Conservation (phyloP, 2,329 filamentous ascomycete species). For the Apiospora hydei region DNA sequence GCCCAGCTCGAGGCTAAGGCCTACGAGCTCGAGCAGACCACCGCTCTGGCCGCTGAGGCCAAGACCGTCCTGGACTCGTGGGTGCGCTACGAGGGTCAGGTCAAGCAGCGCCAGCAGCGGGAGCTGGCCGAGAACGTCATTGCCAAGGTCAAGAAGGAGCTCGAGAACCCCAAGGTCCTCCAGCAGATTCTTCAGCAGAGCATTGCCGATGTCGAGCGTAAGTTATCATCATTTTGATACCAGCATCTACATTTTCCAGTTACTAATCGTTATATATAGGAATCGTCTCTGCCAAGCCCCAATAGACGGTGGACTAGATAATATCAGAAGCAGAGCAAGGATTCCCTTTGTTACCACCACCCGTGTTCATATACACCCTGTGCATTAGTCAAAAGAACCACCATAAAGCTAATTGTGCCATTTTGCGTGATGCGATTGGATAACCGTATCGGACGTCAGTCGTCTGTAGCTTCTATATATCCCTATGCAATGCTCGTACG, state of each 20-base stretch:
- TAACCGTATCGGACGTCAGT: not conserved
- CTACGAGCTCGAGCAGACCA: constrained; percentile 97
- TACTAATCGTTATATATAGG: constrained; percentile 46
- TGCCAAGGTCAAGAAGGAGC: constrained; percentile 97
- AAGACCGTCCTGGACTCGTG: constrained; percentile 97
- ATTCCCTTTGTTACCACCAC: constrained; percentile 60
- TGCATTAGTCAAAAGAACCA: constrained; percentile 63
- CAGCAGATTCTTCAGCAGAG: constrained; percentile 99
- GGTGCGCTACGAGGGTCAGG: constrained; percentile 98
- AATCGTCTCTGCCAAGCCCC: constrained; percentile 68
- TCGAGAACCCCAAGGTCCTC: constrained; percentile 95
- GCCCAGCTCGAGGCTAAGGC: constrained; percentile 94
- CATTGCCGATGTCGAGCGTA: constrained; percentile 95
- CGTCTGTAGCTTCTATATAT: not conserved
- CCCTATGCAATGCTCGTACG: not conserved
- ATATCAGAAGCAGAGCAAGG: constrained; percentile 43
- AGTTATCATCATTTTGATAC: constrained; percentile 31
- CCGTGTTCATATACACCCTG: constrained; percentile 64
- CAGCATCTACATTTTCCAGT: constrained; percentile 42
- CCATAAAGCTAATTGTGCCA: constrained; percentile 1
- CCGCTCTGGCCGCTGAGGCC: constrained; percentile 88
- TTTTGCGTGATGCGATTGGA: not conserved
- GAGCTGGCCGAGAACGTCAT: constrained; percentile 94
- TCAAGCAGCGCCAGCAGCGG: constrained; percentile 98
- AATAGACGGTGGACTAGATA: constrained; percentile 59